phyloP scores from a whole-genome alignment of 148 eudicot species.

The Salicornia ramosissima region DNA sequence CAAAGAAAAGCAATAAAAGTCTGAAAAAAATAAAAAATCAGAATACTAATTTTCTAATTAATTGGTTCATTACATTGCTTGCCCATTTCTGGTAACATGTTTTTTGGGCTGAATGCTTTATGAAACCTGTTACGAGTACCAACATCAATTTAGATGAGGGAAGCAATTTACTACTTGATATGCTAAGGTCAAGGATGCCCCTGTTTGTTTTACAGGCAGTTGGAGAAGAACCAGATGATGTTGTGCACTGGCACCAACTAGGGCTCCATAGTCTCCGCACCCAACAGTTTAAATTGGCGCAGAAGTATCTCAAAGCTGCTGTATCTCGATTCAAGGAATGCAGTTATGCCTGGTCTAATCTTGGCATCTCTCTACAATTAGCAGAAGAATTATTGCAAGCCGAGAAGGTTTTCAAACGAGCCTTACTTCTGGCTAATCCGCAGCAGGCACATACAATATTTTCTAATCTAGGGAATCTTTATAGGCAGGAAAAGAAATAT shows the following conservation, averaged over 20 bases:
- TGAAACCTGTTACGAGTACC: no score
- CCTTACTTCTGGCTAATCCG: constrained; percentile 55
- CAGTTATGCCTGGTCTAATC: constrained; percentile 95
- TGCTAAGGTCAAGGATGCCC: constrained; percentile 4
- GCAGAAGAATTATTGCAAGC: constrained; percentile 64
- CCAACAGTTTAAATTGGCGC: constrained; percentile 69
- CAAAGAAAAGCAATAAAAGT: no score
- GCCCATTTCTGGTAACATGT: no score
- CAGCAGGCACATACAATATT: constrained; percentile 73
- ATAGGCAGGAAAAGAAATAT: constrained; percentile 60
- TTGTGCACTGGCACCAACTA: constrained; percentile 92
- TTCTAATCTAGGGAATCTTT: constrained; percentile 85
- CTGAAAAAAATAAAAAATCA: no score
- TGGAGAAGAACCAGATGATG: constrained; percentile 88
- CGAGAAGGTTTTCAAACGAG: constrained; percentile 77
- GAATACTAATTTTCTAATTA: no score
- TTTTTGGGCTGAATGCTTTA: no score
- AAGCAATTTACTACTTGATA: no score
- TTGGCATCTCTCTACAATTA: constrained; percentile 90
- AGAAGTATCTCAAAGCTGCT: constrained; percentile 84
- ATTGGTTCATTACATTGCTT: no score
- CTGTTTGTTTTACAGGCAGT: constrained; percentile 49
- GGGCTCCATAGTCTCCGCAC: constrained; percentile 89
- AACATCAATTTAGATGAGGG: no score
- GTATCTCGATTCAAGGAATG: constrained; percentile 69